Evolutionary conservation across 2,329 filamentous ascomycete genomes (phyloP).

Genomic region (Aspergillus aculeatus): DNA sequence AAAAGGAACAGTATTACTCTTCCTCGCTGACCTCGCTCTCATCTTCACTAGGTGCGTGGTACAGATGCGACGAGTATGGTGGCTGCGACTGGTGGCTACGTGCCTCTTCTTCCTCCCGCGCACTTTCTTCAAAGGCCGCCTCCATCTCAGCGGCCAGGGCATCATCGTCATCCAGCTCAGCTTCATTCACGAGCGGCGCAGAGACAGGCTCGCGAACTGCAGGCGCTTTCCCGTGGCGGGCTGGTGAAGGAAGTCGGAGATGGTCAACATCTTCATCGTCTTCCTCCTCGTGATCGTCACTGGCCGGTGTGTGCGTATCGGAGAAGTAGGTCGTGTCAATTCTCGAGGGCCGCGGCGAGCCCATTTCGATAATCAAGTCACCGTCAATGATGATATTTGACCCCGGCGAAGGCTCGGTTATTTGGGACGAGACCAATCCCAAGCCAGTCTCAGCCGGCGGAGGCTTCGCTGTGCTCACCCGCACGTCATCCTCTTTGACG

Average conservation of each 20-base stretch:
- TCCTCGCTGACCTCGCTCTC: conserved; percentile 68
- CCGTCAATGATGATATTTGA: conserved; percentile 49
- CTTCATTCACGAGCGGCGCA: conserved; percentile 26
- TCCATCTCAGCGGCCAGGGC: conserved; percentile 59
- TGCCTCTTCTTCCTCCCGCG: conserved; percentile 44
- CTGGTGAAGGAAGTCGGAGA: conserved; percentile 39
- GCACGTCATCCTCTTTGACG: conserved; percentile 20
- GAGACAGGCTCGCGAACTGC: conserved; percentile 16
- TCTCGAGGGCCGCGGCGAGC: conserved; percentile 44
- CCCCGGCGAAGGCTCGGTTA: conserved; percentile 34
- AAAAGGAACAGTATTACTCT: conserved; percentile 45
- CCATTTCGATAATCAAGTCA: conserved; percentile 50
- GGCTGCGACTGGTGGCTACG: conserved; percentile 33
- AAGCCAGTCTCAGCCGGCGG: conserved; percentile 35
- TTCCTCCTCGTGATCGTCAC: conserved; percentile 37
- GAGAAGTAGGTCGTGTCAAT: conserved; percentile 45
- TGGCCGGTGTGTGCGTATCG: conserved; percentile 41
- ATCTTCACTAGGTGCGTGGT: conserved; percentile 46
- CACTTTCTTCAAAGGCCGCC: conserved; percentile 50
- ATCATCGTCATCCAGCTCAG: conserved; percentile 47
- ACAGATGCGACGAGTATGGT: conserved; percentile 27
- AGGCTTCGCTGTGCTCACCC: conserved; percentile 26
- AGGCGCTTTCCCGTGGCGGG: conserved; percentile 21
- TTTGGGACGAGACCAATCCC: conserved; percentile 30
- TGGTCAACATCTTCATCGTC: conserved; percentile 43